Base-by-base conservation (phyloP, 805 yeast species). In the Metschnikowia sp. region DNA sequence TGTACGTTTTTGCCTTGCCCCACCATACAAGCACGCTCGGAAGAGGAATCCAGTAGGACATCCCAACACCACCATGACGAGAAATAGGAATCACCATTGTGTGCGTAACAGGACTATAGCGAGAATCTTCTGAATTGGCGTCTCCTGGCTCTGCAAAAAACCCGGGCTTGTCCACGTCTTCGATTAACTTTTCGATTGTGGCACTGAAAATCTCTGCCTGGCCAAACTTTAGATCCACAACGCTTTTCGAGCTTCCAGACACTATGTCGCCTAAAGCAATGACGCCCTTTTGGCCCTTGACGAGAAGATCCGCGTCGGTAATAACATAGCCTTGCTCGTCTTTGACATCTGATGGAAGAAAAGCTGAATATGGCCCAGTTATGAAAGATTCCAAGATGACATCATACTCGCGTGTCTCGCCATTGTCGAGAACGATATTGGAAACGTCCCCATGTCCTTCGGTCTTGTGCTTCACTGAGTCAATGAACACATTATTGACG, bases 261-360 rank as follows among this genome's bases (percentile, higher is more conserved):
- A 61, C 50, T 34, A 70, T 59, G 52, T 72, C 76, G 22, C 76
- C 76, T 12, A 68, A 40, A 3, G 65, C 74, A 15, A 68, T 30
- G 4, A 70, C 69, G 18, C 67, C 54, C 10, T 49, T 47, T 39
- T 59, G 50, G 3, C 58, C 60, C 33, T 59, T 49, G 10, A 68
- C 63, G 8, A 58, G 36, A 13, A 69, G 57, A 41, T 56, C 42
- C 7, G 59, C 55, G 48, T 68, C 65, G 2, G 69, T 63, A 8
- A 51, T 30, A 34, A 70, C 57, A 49, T 49, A 70, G 2, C 75
- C 74, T 4, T 44, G 34, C 1, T 50, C 30, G 45, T 69, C 64
- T 42, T 62, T 56, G 28, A 60, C 49, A 10, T 44, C 33, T 3
- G 41, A 39, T 1, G 64, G 64, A 39, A 72, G 52, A 41, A 57